These are phyloP conservation scores for Punica granatum DNA, from an alignment of 345 rosid species.

Conservation along the genomic window DNA sequence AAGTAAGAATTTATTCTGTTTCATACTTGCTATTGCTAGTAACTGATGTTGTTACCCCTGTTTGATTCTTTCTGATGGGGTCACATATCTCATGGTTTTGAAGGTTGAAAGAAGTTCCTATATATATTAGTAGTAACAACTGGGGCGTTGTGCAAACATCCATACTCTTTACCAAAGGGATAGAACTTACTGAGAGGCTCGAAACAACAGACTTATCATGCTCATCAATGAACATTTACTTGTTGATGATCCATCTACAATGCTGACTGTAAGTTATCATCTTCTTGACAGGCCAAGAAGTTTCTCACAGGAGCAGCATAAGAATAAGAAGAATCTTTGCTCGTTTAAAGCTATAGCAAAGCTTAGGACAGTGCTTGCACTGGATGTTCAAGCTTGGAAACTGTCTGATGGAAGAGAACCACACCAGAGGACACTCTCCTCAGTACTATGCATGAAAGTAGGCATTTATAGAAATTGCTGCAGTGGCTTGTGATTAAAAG, in stretches of 20 bases:
- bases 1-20: slow-evolving; percentile 39
- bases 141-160: too few relatives aligned
- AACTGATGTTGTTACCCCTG: neutral
- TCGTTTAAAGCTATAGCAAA: neutral
- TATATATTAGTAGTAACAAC: too few relatives aligned
- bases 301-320: slow-evolving; percentile 52
- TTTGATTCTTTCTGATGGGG: neutral
- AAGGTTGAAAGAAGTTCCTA: neutral
- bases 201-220: too few relatives aligned
- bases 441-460: neutral
- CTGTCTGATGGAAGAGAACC: neutral
- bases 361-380: neutral
- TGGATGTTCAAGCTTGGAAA: neutral
- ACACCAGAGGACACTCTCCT: neutral
- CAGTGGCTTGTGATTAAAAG: neutral
- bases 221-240: neutral
- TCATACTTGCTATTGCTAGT: neutral
- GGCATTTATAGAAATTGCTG: neutral
- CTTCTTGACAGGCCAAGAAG: slow-evolving; percentile 49
- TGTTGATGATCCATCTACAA: neutral
- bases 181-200: too few relatives aligned
- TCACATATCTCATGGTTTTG: neutral
- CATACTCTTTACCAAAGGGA: too few relatives aligned
- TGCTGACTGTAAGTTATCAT: neutral
- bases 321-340: neutral